A percentile compares a stretch with the other conserved stretches of the same genome.
These are phyloP conservation scores for Lichtheimia ornata DNA, from an alignment of 371 early-diverging fungal species.

Conservation along the genomic window DNA sequence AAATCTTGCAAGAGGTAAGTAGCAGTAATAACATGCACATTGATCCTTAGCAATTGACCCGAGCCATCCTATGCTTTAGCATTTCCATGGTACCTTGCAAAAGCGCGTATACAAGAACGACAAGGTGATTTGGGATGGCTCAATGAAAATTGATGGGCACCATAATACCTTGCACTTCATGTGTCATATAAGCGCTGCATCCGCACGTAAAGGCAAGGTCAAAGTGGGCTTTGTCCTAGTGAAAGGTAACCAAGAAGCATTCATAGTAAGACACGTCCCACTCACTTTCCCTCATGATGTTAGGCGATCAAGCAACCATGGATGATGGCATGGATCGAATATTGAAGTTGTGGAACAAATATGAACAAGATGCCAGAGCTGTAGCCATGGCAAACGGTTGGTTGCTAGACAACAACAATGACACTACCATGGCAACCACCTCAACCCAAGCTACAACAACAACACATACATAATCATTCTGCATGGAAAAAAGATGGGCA, in stretches of 20 bases:
- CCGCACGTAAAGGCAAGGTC: slow-evolving; percentile 6
- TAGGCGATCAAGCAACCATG: slow-evolving; percentile 16
- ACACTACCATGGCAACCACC: too few species aligned
- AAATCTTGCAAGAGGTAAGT: slow-evolving; percentile 17
- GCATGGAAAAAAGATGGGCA: too few species aligned
- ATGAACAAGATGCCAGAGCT: slow-evolving; percentile 20
- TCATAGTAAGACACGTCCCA: not conserved
- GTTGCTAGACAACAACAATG: slow-evolving; percentile 1
- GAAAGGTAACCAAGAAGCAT: slow-evolving; percentile 9
- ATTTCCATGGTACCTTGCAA: slow-evolving; percentile 20
- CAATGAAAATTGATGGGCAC: not conserved
- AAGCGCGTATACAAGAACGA: slow-evolving; percentile 22
- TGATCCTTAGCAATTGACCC: too few species aligned
- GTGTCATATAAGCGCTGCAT: slow-evolving; percentile 15
- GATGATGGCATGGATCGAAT: slow-evolving; percentile 13
- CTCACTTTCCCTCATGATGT: not conserved
- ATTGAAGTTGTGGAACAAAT: slow-evolving; percentile 16
- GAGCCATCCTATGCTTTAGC: not conserved
- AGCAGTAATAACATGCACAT: too few species aligned
- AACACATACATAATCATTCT: too few species aligned
- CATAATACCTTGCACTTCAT: slow-evolving; percentile 3
- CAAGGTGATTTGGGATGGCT: slow-evolving; percentile 21
- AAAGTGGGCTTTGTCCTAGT: slow-evolving; percentile 10
- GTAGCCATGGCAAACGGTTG: slow-evolving; percentile 24
- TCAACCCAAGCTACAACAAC: too few species aligned